These are phyloP conservation scores for Sparassis latifolia DNA, from an alignment of 1,284 basidiomycete species.

Conservation along the genomic window DNA sequence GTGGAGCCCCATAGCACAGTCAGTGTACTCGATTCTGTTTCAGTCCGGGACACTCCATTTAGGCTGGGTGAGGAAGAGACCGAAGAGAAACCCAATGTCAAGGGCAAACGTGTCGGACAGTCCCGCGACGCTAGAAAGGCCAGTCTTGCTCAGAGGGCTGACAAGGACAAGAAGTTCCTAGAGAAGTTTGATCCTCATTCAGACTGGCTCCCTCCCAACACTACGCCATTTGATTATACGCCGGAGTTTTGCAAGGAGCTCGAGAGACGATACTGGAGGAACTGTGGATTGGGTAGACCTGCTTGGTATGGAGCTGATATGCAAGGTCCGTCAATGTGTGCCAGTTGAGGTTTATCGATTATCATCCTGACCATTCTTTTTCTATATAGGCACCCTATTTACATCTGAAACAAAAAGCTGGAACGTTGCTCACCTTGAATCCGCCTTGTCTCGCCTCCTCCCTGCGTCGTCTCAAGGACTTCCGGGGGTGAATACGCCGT, in stretches of 20 bases:
- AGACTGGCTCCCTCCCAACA: conserved; percentile 76
- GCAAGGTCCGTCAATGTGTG: conserved; percentile 47
- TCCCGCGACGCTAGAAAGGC: conserved; percentile 49
- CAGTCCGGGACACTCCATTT: neutral
- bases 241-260: conserved; percentile 82
- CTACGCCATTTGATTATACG: conserved; percentile 70
- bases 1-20: neutral
- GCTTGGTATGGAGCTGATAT: conserved; percentile 98
- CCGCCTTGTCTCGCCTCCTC: conserved; percentile 79
- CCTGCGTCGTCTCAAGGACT: conserved; percentile 63
- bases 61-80: conserved; percentile 14
- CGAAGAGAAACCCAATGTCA: conserved; percentile 34
- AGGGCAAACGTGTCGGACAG: conserved; percentile 36
- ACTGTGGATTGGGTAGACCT: conserved; percentile 80
- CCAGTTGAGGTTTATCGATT: neutral
- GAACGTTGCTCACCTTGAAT: conserved; percentile 92
- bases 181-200: conserved; percentile 60
- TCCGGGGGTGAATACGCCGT: conserved; percentile 95
- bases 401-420: conserved; percentile 77
- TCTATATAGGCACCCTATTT: conserved; percentile 70
- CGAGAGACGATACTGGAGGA: conserved; percentile 91
- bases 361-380: neutral
- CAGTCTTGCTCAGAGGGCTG: conserved; percentile 43
- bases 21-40: neutral
- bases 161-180: conserved; percentile 59